phyloP scores from a whole-genome alignment of 1,284 basidiomycete genomes.

The Naganishia cerealis region DNA sequence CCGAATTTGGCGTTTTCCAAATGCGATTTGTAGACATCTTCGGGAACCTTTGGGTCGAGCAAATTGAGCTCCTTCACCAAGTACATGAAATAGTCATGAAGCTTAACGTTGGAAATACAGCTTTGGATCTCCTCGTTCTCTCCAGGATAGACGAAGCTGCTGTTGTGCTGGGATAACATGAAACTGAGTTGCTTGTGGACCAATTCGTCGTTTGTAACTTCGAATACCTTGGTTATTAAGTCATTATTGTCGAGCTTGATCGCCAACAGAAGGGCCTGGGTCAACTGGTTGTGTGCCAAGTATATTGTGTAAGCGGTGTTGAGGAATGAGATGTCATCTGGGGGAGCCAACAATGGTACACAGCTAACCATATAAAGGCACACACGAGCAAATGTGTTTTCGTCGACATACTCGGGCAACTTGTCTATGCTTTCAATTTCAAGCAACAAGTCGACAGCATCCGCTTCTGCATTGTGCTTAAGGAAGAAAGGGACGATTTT shows the following conservation, averaged over 20 bases:
- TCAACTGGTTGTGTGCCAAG: conserved; percentile 80
- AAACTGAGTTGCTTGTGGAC: too few relatives aligned
- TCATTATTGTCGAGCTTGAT: too few relatives aligned
- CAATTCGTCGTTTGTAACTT: too few relatives aligned
- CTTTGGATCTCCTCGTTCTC: conserved; percentile 75
- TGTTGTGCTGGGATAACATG: too few relatives aligned
- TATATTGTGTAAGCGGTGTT: conserved; percentile 88
- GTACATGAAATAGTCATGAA: conserved; percentile 80
- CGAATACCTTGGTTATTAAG: too few relatives aligned
- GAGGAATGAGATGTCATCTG: conserved; percentile 89
- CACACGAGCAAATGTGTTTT: conserved; percentile 81
- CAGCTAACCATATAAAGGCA: conserved; percentile 98
- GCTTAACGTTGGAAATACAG: conserved; percentile 78
- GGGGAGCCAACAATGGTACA: conserved; percentile 85
- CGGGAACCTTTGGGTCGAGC: conserved; percentile 81
- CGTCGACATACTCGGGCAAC: conserved; percentile 67
- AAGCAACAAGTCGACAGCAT: conserved; percentile 92
- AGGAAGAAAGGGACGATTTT: conserved; percentile 90
- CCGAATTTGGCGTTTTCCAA: conserved; percentile 71
- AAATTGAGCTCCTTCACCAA: conserved; percentile 96
- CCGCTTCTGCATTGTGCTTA: conserved; percentile 94
- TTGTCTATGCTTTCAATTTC: conserved; percentile 88
- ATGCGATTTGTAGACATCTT: conserved; percentile 97
- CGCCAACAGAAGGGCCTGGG: conserved; percentile 85
- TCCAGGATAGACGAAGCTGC: conserved; percentile 64